Conservation (phyloP, 441 rosid genomes). For the Gossypium davidsonii region DNA sequence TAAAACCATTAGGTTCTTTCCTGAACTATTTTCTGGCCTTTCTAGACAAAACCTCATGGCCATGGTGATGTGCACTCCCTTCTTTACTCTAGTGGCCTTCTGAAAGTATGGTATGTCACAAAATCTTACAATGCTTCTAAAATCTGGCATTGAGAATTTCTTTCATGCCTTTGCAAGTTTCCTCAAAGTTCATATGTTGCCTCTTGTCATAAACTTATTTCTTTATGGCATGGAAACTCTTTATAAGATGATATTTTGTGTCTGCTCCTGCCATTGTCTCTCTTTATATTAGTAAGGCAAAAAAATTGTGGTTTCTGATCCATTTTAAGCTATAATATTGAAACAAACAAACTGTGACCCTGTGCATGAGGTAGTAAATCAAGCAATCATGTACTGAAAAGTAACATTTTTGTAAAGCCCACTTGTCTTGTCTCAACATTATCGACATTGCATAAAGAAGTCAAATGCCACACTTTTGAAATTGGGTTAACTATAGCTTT, state of each 20-base stretch:
- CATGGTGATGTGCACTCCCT: conserved; percentile 96
- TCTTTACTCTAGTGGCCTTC: conserved; percentile 82
- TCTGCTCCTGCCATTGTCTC: not conserved
- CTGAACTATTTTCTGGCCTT: conserved; percentile 21
- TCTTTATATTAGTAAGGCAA: not conserved
- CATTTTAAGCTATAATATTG: not conserved
- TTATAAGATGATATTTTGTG: conserved; percentile 4
- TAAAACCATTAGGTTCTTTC: not conserved
- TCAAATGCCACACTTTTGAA: not conserved
- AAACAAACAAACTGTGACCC: not conserved
- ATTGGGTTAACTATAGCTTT: not conserved
- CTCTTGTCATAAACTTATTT: too few species aligned
- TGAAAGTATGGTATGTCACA: conserved; percentile 52
- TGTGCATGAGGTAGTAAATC: not conserved
- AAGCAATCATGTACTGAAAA: not conserved
- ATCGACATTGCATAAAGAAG: not conserved
- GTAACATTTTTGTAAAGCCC: not conserved
- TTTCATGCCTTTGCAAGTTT: conserved; percentile 4
- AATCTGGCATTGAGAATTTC: not conserved
- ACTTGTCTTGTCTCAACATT: not conserved
- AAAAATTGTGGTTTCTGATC: not conserved
- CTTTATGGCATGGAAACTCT: too few species aligned
- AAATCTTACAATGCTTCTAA: conserved; percentile 10
- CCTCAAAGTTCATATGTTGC: not conserved
- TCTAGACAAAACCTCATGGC: conserved; percentile 94